Conservation (phyloP, 495 filamentous ascomycete species). For the Podospora anserina region DNA sequence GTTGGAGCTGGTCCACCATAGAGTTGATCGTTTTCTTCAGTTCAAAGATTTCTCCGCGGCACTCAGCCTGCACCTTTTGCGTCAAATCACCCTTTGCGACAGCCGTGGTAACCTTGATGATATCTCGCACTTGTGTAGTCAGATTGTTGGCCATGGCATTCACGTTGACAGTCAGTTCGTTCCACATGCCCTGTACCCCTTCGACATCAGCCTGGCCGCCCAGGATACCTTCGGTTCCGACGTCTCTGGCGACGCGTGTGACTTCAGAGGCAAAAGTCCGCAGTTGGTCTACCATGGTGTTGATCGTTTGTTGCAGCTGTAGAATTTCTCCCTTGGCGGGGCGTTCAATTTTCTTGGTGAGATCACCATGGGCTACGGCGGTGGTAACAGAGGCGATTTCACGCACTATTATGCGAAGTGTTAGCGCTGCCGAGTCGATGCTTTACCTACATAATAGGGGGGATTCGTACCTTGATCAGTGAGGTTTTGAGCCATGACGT, state of each 20-base stretch:
- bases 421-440: slow-evolving; percentile 17
- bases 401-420: slow-evolving; percentile 55
- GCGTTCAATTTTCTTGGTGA: slow-evolving; percentile 93
- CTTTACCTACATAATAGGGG: neutral
- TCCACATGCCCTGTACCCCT: slow-evolving; percentile 82
- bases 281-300: slow-evolving; percentile 98
- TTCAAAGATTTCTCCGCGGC: slow-evolving; percentile 92
- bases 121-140: slow-evolving; percentile 96
- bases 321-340: slow-evolving; percentile 94
- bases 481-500: slow-evolving; percentile 86
- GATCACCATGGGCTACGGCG: slow-evolving; percentile 91
- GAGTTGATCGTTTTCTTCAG: slow-evolving; percentile 97
- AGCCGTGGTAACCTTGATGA: slow-evolving; percentile 96
- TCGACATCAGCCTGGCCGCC: slow-evolving; percentile 96
- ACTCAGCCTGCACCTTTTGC: slow-evolving; percentile 94
- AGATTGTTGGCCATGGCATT: slow-evolving; percentile 98
- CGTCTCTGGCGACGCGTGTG: slow-evolving; percentile 91
- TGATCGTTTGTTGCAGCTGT: slow-evolving; percentile 95
- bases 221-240: slow-evolving; percentile 94
- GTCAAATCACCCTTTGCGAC: slow-evolving; percentile 95
- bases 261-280: slow-evolving; percentile 97
- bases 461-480: slow-evolving; percentile 52
- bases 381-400: slow-evolving; percentile 97
- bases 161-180: slow-evolving; percentile 95
- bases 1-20: slow-evolving; percentile 97